Evolutionary conservation across 2,329 filamentous ascomycete genomes (phyloP), one percentile per base, ranked within the genome.

Genomic region (Fusarium agapanthi): DNA sequence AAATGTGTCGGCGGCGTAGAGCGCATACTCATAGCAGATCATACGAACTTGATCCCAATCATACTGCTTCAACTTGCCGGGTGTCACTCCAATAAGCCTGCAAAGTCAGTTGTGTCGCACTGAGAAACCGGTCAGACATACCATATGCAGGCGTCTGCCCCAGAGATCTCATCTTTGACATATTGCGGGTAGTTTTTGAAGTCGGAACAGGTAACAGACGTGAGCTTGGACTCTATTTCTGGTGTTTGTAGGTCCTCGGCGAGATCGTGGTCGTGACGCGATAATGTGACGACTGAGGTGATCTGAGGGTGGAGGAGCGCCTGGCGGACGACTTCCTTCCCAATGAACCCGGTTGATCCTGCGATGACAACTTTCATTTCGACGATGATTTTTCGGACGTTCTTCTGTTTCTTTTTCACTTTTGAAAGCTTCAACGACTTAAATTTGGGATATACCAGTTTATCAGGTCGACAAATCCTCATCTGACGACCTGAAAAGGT

Each of bases 111-210:
- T 18, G 5, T 6, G 6, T 15, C 5, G 5, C 14, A 7, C 4
- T 1, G 11, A 10, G 11, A 15, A 7, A n/a, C 6, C 6, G 7
- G 12, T 0, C 0, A 1, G 32, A 8, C 61, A 14, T 66, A 84
- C 84, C 84, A 85, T 48, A 86, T 83, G 35, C 84, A 86, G 12
- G 81, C 84, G 28, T 80, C 78, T 1, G 85, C 85, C 5, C 79
- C 83, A 2, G 80, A 65, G 7, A 87, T 76, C 35, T 83, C 82
- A 9, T 75, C 76, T 68, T 81, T 84, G 5, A 82, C 80, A 1
- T 78, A 73, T 3, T 84, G 82, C 1, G 83, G 67, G 59, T 86
- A 86, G 13, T 80, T 76, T 18, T 72, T 75, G 38, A 85, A 86
- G 70, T 86, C 81, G 3, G 80, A 62, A 43, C 83, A 74, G 3